A percentile compares a stretch with the other conserved stretches of the same genome.
Conservation (phyloP, 371 early-diverging fungal genomes). For the Mortierella sp. region DNA sequence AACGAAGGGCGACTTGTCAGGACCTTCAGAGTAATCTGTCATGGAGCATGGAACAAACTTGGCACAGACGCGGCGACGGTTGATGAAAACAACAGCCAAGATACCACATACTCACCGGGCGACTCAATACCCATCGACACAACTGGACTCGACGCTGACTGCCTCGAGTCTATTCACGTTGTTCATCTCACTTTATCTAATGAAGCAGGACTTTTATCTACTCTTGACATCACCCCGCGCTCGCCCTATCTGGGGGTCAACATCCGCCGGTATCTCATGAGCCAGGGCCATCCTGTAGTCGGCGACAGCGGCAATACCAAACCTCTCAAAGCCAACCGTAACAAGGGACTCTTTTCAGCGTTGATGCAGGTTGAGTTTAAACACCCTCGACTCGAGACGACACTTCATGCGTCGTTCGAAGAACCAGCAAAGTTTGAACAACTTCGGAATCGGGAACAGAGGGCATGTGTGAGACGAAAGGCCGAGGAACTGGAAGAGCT, state of each 20-base stretch:
- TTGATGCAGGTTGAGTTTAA: conserved; percentile 63
- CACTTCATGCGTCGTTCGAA: conserved; percentile 35
- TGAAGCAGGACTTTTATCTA: conserved; percentile 62
- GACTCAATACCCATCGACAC: conserved; percentile 16
- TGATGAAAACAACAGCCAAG: not conserved
- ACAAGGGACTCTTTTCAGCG: conserved; percentile 75
- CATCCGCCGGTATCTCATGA: conserved; percentile 61
- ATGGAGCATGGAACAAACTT: conserved; percentile 54
- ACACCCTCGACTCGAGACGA: conserved; percentile 56
- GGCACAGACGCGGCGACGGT: too few species aligned
- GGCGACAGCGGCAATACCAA: conserved; percentile 73
- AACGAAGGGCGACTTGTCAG: conserved; percentile 49
- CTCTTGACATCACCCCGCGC: conserved; percentile 58
- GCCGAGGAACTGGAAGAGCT: conserved; percentile 67
- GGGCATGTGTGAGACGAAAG: conserved; percentile 65
- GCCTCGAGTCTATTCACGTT: conserved; percentile 28
- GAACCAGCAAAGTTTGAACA: conserved; percentile 68
- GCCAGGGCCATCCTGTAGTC: conserved; percentile 68
- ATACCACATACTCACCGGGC: not conserved
- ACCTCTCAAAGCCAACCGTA: conserved; percentile 69
- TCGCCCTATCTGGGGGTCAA: conserved; percentile 60
- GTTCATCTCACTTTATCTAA: conserved; percentile 64
- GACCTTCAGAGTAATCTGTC: conserved; percentile 63
- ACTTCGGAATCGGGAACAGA: conserved; percentile 70
- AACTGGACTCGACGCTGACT: conserved; percentile 20